Evolutionary conservation across 345 rosid genomes (phyloP), one percentile per base, ranked within the genome.

Genomic region (Microthlaspi erraticum): DNA sequence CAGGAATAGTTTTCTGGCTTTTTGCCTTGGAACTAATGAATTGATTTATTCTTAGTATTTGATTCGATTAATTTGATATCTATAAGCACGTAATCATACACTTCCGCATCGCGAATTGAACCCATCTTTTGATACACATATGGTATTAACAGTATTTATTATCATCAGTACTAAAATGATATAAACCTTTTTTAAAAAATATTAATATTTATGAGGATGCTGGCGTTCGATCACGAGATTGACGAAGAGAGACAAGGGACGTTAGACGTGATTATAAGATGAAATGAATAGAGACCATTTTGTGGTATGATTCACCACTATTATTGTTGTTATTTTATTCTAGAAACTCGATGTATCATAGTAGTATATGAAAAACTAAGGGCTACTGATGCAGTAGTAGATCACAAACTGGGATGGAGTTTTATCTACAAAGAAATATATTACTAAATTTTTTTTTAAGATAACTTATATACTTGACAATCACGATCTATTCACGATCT

Each of bases 261-360:
- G 13, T 55, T 17, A 19, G 10, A 10, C 31, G 44, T 36, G 29
- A 34, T 56, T 9, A 34, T 56, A 34, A 34, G 60, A 26, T 56
- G 43, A 36, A 56, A 37, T 37, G 63, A 58, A 38, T 7, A 10
- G 64, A 59, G 34, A 59, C 64, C 34, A 39, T 12, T 12, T 39
- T 38, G 48, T 59, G 64, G 46, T 38, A 37, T 58, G 45, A 42
- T 58, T 38, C 64, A 19, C 16, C 17, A 18, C 46, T 58, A 58
- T 38, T 7, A 58, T 20, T 41, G 8, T 23, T 39, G 18, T 59
- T 20, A 59, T 59, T 20, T 59, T 41, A 39, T 23, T 59, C 19
- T 20, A 41, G 8, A 23, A 23, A 17, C 34, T 18, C 51, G 3
- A 4, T 10, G 8, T 57, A 0, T 53, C 29, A n/a, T 7, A 26